A percentile compares a stretch with the other conserved stretches of the same genome.
Conservation (phyloP, 1,139 yeast species). For the Tardiomyces digboiensis region DNA sequence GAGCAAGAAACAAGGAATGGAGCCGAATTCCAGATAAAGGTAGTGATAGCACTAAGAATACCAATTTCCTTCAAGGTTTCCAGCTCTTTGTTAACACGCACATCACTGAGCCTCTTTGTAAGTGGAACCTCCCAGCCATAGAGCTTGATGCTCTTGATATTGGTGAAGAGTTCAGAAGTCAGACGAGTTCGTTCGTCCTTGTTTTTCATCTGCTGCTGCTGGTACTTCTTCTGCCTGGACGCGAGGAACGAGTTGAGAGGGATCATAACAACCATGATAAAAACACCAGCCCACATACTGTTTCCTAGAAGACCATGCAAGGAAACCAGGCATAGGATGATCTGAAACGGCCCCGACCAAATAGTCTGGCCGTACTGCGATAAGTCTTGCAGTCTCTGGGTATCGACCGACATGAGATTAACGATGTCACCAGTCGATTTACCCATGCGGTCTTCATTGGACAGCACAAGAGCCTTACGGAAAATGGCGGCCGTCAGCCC, state of each 20-base stretch:
- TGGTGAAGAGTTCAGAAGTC: constrained; percentile 81
- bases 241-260: constrained; percentile 77
- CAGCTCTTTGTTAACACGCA: constrained; percentile 86
- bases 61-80: constrained; percentile 72
- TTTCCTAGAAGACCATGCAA: constrained; percentile 72
- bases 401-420: constrained; percentile 93
- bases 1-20: constrained; percentile 89
- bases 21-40: constrained; percentile 77
- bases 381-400: constrained; percentile 86
- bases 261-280: constrained; percentile 72
- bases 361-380: constrained; percentile 78
- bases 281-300: constrained; percentile 97
- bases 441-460: constrained; percentile 73
- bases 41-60: constrained; percentile 58
- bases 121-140: constrained; percentile 96
- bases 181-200: constrained; percentile 63
- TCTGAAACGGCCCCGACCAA: constrained; percentile 98
- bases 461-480: constrained; percentile 67
- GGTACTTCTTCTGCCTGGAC: constrained; percentile 62
- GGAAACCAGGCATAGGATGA: constrained; percentile 66
- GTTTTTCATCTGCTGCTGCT: constrained; percentile 61
- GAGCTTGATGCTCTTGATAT: constrained; percentile 83
- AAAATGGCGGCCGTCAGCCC: constrained; percentile 73
- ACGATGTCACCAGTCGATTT: constrained; percentile 96
- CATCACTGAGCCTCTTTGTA: constrained; percentile 57